These are phyloP conservation scores for Aspergillus saccharolyticus DNA, from an alignment of 495 filamentous ascomycete genomes.

Conservation along the genomic window DNA sequence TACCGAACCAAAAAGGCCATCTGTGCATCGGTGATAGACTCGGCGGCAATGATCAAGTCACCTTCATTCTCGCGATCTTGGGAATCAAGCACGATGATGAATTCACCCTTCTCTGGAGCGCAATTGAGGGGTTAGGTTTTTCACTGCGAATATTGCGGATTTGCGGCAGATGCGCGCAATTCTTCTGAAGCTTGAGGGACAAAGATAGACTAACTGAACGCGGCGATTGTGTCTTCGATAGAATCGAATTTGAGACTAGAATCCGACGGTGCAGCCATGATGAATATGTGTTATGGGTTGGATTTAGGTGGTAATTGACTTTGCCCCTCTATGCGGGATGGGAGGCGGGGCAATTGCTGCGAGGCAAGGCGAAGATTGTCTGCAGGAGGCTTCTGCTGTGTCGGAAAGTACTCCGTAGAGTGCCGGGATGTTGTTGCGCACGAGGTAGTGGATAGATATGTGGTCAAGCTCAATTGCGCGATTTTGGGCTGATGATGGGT, in stretches of 20 bases:
- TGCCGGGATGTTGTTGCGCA: background rate
- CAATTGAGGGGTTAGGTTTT: slow-evolving; percentile 17
- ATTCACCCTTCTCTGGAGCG: slow-evolving; percentile 71
- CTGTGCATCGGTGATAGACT: slow-evolving; percentile 78
- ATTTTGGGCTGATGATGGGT: background rate
- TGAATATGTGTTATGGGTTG: slow-evolving; percentile 4
- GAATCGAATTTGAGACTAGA: slow-evolving; percentile 59
- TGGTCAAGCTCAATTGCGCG: background rate
- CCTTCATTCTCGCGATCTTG: slow-evolving; percentile 93
- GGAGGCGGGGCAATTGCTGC: background rate
- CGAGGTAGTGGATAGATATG: too few species aligned
- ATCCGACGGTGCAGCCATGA: slow-evolving; percentile 37
- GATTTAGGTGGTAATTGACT: background rate
- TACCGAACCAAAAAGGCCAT: slow-evolving; percentile 94
- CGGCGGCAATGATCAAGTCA: slow-evolving; percentile 91
- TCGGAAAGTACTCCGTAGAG: background rate
- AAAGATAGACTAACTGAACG: slow-evolving; percentile 63
- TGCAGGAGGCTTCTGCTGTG: background rate
- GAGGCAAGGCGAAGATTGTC: background rate
- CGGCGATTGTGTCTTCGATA: slow-evolving; percentile 77
- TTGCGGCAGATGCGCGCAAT: too few species aligned
- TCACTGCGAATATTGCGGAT: too few species aligned
- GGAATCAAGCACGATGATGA: slow-evolving; percentile 92
- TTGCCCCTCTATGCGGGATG: slow-evolving; percentile 3
- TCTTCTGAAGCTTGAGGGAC: slow-evolving; percentile 11